Evolutionary conservation across 805 yeast species (phyloP), one percentile per base, ranked within the genome.

Genomic region (Maudiozyma pseudohumilis): DNA sequence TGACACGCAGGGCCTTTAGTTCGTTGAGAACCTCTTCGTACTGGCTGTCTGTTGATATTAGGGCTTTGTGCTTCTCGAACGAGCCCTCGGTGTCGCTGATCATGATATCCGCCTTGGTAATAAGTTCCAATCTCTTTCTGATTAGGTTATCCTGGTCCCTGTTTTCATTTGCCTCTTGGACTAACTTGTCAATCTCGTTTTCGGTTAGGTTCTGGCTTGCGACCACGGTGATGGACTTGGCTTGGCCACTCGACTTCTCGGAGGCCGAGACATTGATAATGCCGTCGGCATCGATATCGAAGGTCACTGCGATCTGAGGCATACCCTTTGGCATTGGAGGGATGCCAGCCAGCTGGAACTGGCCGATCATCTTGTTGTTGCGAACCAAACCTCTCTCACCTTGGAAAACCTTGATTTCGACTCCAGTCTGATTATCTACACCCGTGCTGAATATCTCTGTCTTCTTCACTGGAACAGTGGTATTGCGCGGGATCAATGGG

Each of bases 1-100:
- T 41, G 2, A 31, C 31, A 29, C 56, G 60, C 12, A 56, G 39
- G 4, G 42, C 27, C 11, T 34, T 32, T 17, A 75, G 55, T 54
- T 71, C 69, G 38, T 64, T 49, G 39, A 69, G 60, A 26, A 59
- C 53, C 47, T 65, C 63, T 34, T 57, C 56, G 47, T 64, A 73
- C 32, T 66, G 59, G 46, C 61, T 66, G 44, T 78, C 83, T 24
- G 59, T 60, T 6, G 55, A 44, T 4, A 75, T 68, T 7, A 60
- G 42, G 6, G 61, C 59, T 7, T 70, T 69, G 52, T 75, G 79
- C 60, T 80, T 87, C 41, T 64, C 65, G 38, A 89, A 66, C 2
- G 94, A 86, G 60, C 73, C 72, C 59, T 86, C 95, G 23, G 95
- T 83, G 61, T 92, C 98, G 47, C 80, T 76, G 45, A 85, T 71